Base-by-base conservation (phyloP, 2,329 filamentous ascomycete genomes). In the Laburnicola sp. region DNA sequence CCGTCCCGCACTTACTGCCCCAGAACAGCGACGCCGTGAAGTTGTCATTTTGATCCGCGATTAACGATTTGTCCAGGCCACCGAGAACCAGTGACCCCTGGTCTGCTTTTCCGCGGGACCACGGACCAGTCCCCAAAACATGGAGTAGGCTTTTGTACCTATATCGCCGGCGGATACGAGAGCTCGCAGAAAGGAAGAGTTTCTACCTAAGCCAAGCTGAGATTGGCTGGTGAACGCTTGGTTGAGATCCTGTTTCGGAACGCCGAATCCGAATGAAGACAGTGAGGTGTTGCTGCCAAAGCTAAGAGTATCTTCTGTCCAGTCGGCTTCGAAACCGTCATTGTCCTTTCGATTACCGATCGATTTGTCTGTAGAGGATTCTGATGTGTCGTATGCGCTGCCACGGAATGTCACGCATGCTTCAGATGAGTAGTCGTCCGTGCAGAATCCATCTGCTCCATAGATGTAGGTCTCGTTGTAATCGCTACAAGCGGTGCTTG, bases 41-140 rank as follows among this genome's bases (percentile, higher is more conserved):
- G 22, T 60, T 53, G 45, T 58, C 51, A 10, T 51, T 42, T 50
- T 47, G 45, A 50, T 57, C 48, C 16, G 28, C 45, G 16, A 57
- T 57, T 27, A 57, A 48, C 25, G 51, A 49, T 50, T 42, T 54
- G 35, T 57, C 54, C 30, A 57, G 39, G 39, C 69, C 66, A 32
- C 68, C 68, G n/a, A 72, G 50, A 21, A 71, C 54, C 7, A 72
- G 44, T 22, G 53, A 62, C 9, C 66, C 66, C 16, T 53, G 51
- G 59, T 53, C 48, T 68, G 56, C 45, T 44, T 44, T 44, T 45
- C 60, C n/a, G 50, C 30, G 5, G 52, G 48, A 44, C 53, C 51
- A 31, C 61, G 63, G 22, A 57, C 57, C 9, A 59, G 51, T 11
- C 69, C 70, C 62, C 65, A 73, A 44, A 68, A 72, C n/a, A 69